Evolutionary conservation across 164 flowering plant genomes (phyloP).

Genomic region (Litsea cubeba): DNA sequence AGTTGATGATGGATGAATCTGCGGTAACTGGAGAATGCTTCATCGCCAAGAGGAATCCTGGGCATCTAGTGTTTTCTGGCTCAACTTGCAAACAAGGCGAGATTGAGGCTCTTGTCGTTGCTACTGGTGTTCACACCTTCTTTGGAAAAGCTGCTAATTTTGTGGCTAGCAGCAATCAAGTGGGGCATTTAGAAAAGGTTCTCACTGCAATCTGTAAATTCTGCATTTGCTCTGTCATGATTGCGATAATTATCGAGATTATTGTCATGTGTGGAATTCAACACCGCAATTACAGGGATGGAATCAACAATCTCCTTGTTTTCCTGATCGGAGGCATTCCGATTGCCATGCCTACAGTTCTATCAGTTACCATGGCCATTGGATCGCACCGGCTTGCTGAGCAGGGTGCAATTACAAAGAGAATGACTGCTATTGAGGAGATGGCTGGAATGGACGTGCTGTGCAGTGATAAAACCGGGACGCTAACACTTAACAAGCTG

Average conservation of each 20-base stretch:
- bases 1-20: constrained; percentile 67
- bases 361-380: constrained; percentile 82
- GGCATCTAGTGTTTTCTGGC: constrained; percentile 68
- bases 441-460: constrained; percentile 77
- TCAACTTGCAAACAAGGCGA: constrained; percentile 79
- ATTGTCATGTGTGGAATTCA: constrained; percentile 72
- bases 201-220: constrained; percentile 74
- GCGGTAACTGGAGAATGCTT: constrained; percentile 72
- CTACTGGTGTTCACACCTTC: constrained; percentile 77
- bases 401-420: constrained; percentile 77
- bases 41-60: constrained; percentile 62
- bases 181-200: constrained; percentile 74
- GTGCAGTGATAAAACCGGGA: constrained; percentile 39
- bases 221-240: constrained; percentile 62
- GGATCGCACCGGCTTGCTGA: constrained; percentile 73
- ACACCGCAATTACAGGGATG: constrained; percentile 55
- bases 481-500: constrained; percentile 33
- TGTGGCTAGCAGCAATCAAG: constrained; percentile 71
- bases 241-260: constrained; percentile 56
- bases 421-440: constrained; percentile 90
- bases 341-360: constrained; percentile 79
- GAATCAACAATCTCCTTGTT: constrained; percentile 67
- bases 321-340: constrained; percentile 81
- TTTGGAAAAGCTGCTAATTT: constrained; percentile 78
- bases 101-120: constrained; percentile 70